These are phyloP conservation scores for Spongispora temasekensis DNA, from an alignment of 1,284 basidiomycete species.

Conservation along the genomic window DNA sequence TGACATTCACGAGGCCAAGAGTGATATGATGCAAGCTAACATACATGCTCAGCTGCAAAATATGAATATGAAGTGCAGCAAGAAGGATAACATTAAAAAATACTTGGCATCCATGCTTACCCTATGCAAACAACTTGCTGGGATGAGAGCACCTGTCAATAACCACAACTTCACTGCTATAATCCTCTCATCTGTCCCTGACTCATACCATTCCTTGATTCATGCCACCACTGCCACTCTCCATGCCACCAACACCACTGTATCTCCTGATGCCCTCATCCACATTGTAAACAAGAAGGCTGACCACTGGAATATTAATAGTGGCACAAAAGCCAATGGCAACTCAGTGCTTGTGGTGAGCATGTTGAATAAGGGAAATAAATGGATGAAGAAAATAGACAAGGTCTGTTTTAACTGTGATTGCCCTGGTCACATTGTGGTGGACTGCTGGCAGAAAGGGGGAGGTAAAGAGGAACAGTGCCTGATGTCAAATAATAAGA, in stretches of 20 bases:
- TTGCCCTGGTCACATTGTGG: not conserved
- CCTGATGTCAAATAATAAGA: not conserved
- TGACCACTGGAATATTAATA: not conserved
- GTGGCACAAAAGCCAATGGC: not conserved
- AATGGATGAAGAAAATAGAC: not conserved
- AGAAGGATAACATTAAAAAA: not conserved
- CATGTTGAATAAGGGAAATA: not conserved
- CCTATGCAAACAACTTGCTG: not conserved
- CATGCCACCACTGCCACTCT: not conserved
- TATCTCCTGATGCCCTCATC: not conserved
- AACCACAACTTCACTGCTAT: not conserved
- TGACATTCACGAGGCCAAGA: not conserved
- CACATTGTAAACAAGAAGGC: not conserved
- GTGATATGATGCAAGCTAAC: not conserved
- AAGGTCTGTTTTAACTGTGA: not conserved
- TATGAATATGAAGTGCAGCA: not conserved
- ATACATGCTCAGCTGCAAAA: not conserved
- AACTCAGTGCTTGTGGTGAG: not conserved
- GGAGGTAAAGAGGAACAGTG: not conserved
- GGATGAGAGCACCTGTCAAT: not conserved
- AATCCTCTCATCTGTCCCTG: not conserved
- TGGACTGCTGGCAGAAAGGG: not conserved
- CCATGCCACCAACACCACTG: not conserved
- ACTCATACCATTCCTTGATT: not conserved
- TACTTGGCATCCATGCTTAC: not conserved